Evolutionary conservation across 768 basidiomycete species (phyloP), one percentile per base, ranked within the genome.

Genomic region (Macrolepiota albuminosa): DNA sequence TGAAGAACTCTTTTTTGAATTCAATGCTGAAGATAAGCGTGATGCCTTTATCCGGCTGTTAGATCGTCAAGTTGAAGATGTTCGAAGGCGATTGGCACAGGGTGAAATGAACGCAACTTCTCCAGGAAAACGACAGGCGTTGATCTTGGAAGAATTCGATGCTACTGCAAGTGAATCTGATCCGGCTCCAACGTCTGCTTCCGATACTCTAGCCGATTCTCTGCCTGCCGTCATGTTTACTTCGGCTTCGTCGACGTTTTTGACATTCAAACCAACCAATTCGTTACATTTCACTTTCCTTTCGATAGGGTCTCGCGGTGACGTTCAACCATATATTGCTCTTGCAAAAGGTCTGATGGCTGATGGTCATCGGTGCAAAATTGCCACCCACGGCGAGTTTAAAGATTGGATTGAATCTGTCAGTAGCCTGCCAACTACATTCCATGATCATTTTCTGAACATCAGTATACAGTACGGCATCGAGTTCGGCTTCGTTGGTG

Each of bases 321-420:
- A 99, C 70, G 97, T 98, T 9, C 96, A 99, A 72, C 96, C 96
- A 11, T 99, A 98, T 70, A 98, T 99, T 66, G 88, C 97, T 2
- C 80, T 99, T 9, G 91, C 92, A 26, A 97, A 95, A 72, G 95
- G 94, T 0, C 74, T 96, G 29, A 87, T 92, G 73, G 84, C 86
- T 6, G 92, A 96, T 71, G 96, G 96, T 0, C 96, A 99, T 72
- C 82, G 76, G 45, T 88, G 87, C 59, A 86, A 86, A 64, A 98
- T 99, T 62, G 96, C 97, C 4, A 95, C 94, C 9, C 96, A 99
- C 66, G 89, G 87, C 26, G 97, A 98, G 72, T 99, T 95, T 73
- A 84, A 85, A 71, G 87, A 89, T 48, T 99, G 96, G 96, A 87
- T 97, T 59, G 93, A 95, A 79, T 86, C 92, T 57, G 94, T 96